Conservation (phyloP, 768 basidiomycete genomes). For the Pisolithus orientalis region DNA sequence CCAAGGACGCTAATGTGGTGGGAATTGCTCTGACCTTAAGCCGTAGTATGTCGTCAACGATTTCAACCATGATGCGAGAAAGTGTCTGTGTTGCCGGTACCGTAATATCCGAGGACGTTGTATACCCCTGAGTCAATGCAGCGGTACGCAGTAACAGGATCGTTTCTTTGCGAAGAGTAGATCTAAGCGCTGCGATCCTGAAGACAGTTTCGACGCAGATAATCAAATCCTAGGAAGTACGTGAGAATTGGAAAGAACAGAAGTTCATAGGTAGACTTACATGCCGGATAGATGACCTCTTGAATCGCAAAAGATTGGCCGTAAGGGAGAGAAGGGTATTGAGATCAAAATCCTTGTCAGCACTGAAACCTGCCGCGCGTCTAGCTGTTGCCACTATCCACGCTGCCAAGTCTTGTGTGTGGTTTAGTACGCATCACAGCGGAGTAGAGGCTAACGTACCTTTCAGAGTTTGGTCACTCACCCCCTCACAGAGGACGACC, state of each 20-base stretch:
- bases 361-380: constrained; percentile 21
- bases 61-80: constrained; percentile 41
- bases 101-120: constrained; percentile 15
- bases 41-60: constrained; percentile 46
- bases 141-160: constrained; percentile 24
- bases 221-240: constrained; percentile 49
- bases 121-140: constrained; percentile 27
- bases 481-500: constrained; percentile 47
- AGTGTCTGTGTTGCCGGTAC: constrained; percentile 26
- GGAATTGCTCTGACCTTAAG: constrained; percentile 46
- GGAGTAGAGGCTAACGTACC: constrained; percentile 34
- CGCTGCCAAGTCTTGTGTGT: constrained; percentile 46
- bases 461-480: constrained; percentile 46
- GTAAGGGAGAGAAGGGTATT: constrained; percentile 50
- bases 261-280: not conserved
- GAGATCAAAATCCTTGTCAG: constrained; percentile 35
- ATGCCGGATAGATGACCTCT: constrained; percentile 35
- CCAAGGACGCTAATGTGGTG: constrained; percentile 41
- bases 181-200: constrained; percentile 45
- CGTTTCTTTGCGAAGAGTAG: constrained; percentile 20
- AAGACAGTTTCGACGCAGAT: constrained; percentile 55
- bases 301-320: constrained; percentile 49
- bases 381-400: constrained; percentile 49
- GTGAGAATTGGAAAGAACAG: not conserved
- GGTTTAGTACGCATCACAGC: constrained; percentile 1